A percentile compares a stretch with the other conserved stretches of the same genome.
phyloP scores from a whole-genome alignment of 371 early-diverging fungal genomes.

The Batrachochytrium dendrobatidis region DNA sequence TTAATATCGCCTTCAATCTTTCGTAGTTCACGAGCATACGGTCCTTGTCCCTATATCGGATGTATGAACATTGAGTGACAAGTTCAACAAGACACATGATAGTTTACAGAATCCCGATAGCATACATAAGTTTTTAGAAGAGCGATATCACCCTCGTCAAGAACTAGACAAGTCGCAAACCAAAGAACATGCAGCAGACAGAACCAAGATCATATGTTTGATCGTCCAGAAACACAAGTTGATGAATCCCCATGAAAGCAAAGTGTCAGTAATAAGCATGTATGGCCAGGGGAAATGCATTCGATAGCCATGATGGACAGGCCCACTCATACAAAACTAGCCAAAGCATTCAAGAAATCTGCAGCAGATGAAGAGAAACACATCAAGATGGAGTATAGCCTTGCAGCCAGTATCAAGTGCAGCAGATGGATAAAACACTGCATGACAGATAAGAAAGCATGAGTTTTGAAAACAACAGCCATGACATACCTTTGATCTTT shows the following conservation, averaged over 20 bases:
- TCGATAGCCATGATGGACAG: too few species aligned
- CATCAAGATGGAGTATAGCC: too few species aligned
- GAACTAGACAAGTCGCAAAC: constrained; percentile 44
- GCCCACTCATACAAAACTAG: too few species aligned
- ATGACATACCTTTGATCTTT: constrained; percentile 75
- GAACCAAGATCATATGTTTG: constrained; percentile 1
- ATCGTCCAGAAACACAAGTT: too few species aligned
- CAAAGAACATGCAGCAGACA: constrained; percentile 12
- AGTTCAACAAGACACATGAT: too few species aligned
- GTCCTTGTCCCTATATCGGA: constrained; percentile 82
- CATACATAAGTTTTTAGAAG: constrained; percentile 84
- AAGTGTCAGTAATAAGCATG: too few species aligned
- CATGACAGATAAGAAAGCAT: neutral
- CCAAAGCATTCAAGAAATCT: too few species aligned
- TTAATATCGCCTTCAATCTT: constrained; percentile 86
- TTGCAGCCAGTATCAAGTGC: too few species aligned
- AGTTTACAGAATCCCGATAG: neutral
- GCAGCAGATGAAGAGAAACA: too few species aligned
- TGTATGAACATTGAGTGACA: neutral
- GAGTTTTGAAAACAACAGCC: neutral
- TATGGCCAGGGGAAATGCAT: too few species aligned
- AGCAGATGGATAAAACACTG: neutral
- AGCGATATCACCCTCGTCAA: constrained; percentile 96
- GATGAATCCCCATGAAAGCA: too few species aligned
- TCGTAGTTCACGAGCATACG: constrained; percentile 90